phyloP scores from a whole-genome alignment of 73 alveolate genomes.

The Paraurostyla sp. region DNA sequence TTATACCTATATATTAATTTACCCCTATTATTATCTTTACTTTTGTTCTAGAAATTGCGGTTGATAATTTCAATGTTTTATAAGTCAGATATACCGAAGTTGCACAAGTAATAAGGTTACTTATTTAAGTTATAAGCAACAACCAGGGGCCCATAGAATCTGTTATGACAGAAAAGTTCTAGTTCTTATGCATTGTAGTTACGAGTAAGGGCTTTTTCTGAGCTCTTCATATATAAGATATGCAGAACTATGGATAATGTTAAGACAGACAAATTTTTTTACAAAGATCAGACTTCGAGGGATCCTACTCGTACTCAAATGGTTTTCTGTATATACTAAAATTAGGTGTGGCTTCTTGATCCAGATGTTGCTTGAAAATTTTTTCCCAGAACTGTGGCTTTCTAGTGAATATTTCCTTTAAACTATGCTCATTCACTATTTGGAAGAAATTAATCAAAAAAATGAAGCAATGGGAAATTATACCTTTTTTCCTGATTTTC shows the following conservation, averaged over 20 bases:
- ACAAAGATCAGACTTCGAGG: constrained; percentile 48
- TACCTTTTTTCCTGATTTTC: constrained; percentile 56
- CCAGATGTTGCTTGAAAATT: constrained; percentile 39
- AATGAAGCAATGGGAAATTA: background rate
- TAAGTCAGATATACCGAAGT: constrained; percentile 32
- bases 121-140: constrained; percentile 62
- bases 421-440: constrained; percentile 52
- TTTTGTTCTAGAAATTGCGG: constrained; percentile 51
- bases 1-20: background rate
- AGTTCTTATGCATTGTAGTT: constrained; percentile 63
- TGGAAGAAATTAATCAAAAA: background rate
- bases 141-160: constrained; percentile 76
- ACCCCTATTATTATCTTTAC: constrained; percentile 15
- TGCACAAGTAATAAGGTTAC: constrained; percentile 52
- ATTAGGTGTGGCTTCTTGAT: constrained; percentile 29
- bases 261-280: background rate
- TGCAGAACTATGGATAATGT: constrained; percentile 51
- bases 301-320: constrained; percentile 46
- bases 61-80: constrained; percentile 18
- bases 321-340: constrained; percentile 57
- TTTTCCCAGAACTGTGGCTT: constrained; percentile 38
- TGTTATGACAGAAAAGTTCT: constrained; percentile 68
- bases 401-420: constrained; percentile 47
- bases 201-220: constrained; percentile 64
- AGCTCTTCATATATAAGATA: constrained; percentile 67